phyloP scores from a whole-genome alignment of 106 monocot genomes.

The Dendrobium nobile region DNA sequence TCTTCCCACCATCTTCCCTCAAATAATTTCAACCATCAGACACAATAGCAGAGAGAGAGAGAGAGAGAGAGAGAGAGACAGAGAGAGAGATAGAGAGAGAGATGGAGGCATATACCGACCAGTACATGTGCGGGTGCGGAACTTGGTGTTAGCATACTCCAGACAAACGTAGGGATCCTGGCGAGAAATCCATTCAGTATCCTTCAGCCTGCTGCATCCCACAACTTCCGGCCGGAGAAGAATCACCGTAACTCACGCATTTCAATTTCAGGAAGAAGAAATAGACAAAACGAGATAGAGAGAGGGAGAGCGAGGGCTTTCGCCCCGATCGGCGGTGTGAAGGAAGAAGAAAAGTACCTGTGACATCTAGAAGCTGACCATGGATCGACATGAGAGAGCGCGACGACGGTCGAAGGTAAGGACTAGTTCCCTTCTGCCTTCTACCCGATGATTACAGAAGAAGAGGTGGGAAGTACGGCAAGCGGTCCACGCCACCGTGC shows the following conservation, averaged over 20 bases:
- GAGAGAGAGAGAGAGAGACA: background rate
- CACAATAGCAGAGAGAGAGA: background rate
- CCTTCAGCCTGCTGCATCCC: slow-evolving; percentile 59
- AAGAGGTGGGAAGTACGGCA: too few relatives aligned
- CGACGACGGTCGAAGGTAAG: background rate
- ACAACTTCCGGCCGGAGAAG: slow-evolving; percentile 31
- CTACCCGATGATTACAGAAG: too few relatives aligned
- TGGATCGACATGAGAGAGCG: slow-evolving; percentile 13
- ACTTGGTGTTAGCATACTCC: slow-evolving; percentile 69
- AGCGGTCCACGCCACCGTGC: too few relatives aligned
- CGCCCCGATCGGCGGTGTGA: background rate
- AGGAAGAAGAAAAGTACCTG: background rate
- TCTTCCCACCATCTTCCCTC: slow-evolving; percentile 68
- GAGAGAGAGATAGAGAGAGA: background rate
- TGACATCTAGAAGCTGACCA: slow-evolving; percentile 20
- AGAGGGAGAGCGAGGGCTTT: background rate
- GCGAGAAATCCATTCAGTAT: slow-evolving; percentile 72
- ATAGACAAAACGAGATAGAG: background rate
- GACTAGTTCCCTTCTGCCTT: background rate
- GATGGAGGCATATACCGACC: slow-evolving; percentile 19
- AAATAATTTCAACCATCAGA: background rate
- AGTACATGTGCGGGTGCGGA: slow-evolving; percentile 81
- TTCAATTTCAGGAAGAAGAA: background rate
- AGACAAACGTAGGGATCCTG: slow-evolving; percentile 90
- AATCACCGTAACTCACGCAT: background rate